Percentiles rank a stretch among this genome's conserved stretches.
Conservation (phyloP, 768 basidiomycete genomes). For the Calocybe cyanea region DNA sequence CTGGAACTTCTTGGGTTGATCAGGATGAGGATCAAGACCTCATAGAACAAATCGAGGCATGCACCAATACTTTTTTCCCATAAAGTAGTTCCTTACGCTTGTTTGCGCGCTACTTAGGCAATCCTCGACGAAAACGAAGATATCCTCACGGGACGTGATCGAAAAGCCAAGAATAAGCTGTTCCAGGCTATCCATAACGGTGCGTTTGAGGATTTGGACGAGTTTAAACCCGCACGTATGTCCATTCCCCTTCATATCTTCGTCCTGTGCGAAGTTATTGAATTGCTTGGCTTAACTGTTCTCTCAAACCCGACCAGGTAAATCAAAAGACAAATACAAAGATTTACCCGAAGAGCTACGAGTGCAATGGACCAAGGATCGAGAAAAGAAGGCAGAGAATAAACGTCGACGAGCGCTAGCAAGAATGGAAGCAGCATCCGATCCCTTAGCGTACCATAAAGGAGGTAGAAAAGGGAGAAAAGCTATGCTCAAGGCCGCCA, state of each 20-base stretch:
- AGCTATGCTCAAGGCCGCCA: slow-evolving; percentile 53
- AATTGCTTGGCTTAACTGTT: too few species aligned
- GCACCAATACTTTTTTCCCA: too few species aligned
- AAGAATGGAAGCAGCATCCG: slow-evolving; percentile 52
- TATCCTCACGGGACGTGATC: slow-evolving; percentile 38
- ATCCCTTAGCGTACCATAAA: slow-evolving; percentile 60
- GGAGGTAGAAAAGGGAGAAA: slow-evolving; percentile 69
- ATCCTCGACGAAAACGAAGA: slow-evolving; percentile 58
- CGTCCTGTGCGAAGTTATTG: too few species aligned
- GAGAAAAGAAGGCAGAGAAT: slow-evolving; percentile 73
- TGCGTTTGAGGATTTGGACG: slow-evolving; percentile 38
- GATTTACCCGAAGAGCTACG: slow-evolving; percentile 54
- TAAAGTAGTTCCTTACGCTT: slow-evolving; percentile 30
- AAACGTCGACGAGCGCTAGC: slow-evolving; percentile 61
- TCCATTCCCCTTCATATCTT: slow-evolving; percentile 6
- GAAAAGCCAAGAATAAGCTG: slow-evolving; percentile 49
- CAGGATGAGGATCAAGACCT: slow-evolving; percentile 60
- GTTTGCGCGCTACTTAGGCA: slow-evolving; percentile 33
- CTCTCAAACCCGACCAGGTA: slow-evolving; percentile 21
- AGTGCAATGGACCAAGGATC: slow-evolving; percentile 77
- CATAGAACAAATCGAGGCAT: slow-evolving; percentile 47
- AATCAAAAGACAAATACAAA: slow-evolving; percentile 49
- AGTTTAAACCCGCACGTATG: slow-evolving; percentile 51
- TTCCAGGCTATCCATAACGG: slow-evolving; percentile 64
- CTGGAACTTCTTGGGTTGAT: slow-evolving; percentile 34